phyloP scores from a whole-genome alignment of 1,284 basidiomycete species.

The Vanrija sp. region DNA sequence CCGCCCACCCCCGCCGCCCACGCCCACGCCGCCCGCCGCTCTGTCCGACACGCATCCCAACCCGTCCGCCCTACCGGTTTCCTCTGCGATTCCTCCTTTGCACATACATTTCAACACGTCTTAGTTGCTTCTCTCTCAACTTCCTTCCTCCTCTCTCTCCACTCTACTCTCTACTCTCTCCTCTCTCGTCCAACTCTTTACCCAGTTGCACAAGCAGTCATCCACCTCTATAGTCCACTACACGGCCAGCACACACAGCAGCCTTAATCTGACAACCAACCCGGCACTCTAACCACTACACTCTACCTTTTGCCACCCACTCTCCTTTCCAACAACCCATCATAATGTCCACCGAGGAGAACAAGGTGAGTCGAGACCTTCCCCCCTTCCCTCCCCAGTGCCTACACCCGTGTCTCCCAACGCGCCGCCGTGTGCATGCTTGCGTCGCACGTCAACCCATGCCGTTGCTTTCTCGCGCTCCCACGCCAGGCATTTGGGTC shows the following conservation, averaged over 20 bases:
- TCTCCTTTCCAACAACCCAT: neutral
- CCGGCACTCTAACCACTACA: too few species aligned
- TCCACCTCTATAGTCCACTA: too few species aligned
- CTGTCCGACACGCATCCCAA: neutral
- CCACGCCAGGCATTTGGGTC: neutral
- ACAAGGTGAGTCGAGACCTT: conserved; percentile 15
- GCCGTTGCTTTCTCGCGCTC: neutral
- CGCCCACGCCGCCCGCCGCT: neutral
- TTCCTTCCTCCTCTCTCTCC: too few species aligned
- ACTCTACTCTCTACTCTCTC: too few species aligned
- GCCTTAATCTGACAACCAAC: neutral
- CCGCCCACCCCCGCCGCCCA: too few species aligned
- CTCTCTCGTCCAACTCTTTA: too few species aligned
- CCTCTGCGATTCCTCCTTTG: too few species aligned
- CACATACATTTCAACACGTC: too few species aligned
- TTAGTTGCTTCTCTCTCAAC: too few species aligned
- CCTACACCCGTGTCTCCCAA: neutral
- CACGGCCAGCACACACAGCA: too few species aligned
- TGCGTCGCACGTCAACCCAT: neutral
- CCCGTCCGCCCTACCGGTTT: neutral
- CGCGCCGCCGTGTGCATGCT: neutral
- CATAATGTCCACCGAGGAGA: conserved; percentile 23
- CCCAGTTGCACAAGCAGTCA: too few species aligned
- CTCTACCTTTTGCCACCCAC: conserved; percentile 6
- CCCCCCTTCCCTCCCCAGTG: neutral